Evolutionary conservation across 805 yeast genomes (phyloP).

Genomic region (Ogataea minuta): DNA sequence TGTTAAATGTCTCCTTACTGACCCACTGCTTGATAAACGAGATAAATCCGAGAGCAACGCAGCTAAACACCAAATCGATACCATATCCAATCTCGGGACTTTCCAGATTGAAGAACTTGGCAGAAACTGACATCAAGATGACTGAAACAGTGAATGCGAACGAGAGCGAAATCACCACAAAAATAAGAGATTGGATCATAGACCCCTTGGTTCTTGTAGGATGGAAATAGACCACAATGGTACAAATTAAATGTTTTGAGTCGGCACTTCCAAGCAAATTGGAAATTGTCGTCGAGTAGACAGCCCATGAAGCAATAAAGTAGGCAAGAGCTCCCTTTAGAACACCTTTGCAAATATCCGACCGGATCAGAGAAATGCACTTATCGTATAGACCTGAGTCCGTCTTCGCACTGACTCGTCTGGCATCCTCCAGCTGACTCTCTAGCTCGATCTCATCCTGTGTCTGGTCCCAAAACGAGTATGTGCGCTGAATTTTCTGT

Average conservation of each 20-base stretch:
- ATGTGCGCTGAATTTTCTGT: slow-evolving; percentile 31
- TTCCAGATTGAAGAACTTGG: slow-evolving; percentile 37
- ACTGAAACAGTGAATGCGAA: slow-evolving; percentile 55
- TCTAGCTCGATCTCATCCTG: slow-evolving; percentile 22
- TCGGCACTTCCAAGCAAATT: slow-evolving; percentile 60
- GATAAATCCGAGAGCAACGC: slow-evolving; percentile 58
- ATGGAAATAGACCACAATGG: slow-evolving; percentile 82
- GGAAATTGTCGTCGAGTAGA: slow-evolving; percentile 53
- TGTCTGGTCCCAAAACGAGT: slow-evolving; percentile 30
- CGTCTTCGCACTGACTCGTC: slow-evolving; percentile 10
- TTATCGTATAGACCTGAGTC: slow-evolving; percentile 9
- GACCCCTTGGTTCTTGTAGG: slow-evolving; percentile 78
- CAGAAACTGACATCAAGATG: slow-evolving; percentile 50
- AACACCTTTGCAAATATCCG: slow-evolving; percentile 30
- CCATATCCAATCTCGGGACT: slow-evolving; percentile 46
- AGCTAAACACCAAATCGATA: slow-evolving; percentile 53
- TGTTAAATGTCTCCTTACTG: slow-evolving; percentile 66
- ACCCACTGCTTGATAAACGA: slow-evolving; percentile 70
- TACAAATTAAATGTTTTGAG: slow-evolving; percentile 78
- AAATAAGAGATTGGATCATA: slow-evolving; percentile 71
- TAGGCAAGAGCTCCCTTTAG: slow-evolving; percentile 75
- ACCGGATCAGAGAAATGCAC: background rate
- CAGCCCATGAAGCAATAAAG: slow-evolving; percentile 68
- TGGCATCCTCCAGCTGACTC: slow-evolving; percentile 9
- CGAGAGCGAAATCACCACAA: slow-evolving; percentile 51